These are phyloP conservation scores for Mycosphaerella arachidis DNA, from an alignment of 2,329 filamentous ascomycete species.

Conservation along the genomic window DNA sequence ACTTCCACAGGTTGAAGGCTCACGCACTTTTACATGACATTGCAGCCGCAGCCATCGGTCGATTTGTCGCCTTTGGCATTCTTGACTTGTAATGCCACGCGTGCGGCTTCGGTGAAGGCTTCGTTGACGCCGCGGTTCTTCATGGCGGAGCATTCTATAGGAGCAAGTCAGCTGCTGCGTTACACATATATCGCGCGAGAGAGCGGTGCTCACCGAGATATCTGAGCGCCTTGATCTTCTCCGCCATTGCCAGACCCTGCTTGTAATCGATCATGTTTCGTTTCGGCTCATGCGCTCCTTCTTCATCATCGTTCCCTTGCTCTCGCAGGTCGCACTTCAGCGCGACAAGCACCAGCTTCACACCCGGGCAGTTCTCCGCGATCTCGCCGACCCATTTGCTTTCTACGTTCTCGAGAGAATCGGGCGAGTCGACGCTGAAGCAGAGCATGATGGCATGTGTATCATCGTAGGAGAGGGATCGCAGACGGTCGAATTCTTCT, in stretches of 20 bases:
- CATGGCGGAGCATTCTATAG: constrained; percentile 92
- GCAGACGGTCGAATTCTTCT: constrained; percentile 96
- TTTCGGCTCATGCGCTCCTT: constrained; percentile 41
- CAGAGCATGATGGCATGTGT: constrained; percentile 99
- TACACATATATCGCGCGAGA: neutral
- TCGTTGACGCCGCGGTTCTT: constrained; percentile 97
- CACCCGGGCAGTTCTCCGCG: constrained; percentile 91
- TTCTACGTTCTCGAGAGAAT: constrained; percentile 96
- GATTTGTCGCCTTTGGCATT: constrained; percentile 45
- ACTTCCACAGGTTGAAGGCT: neutral
- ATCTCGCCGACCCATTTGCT: constrained; percentile 99
- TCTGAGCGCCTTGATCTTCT: constrained; percentile 84
- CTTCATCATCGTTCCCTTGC: constrained; percentile 60
- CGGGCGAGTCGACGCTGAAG: constrained; percentile 91
- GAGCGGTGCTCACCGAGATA: constrained; percentile 61
- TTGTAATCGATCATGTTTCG: constrained; percentile 82
- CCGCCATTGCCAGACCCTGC: constrained; percentile 82
- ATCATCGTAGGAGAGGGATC: constrained; percentile 94
- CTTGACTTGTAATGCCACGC: constrained; percentile 70
- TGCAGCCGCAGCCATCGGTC: constrained; percentile 11
- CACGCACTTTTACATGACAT: constrained; percentile 14
- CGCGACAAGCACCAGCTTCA: constrained; percentile 90
- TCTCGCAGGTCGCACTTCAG: constrained; percentile 96
- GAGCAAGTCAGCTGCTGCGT: neutral
- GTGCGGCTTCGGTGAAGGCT: constrained; percentile 94